These are phyloP conservation scores for Ophiostoma sp. DNA, from an alignment of 2,329 filamentous ascomycete species.

Conservation along the genomic window DNA sequence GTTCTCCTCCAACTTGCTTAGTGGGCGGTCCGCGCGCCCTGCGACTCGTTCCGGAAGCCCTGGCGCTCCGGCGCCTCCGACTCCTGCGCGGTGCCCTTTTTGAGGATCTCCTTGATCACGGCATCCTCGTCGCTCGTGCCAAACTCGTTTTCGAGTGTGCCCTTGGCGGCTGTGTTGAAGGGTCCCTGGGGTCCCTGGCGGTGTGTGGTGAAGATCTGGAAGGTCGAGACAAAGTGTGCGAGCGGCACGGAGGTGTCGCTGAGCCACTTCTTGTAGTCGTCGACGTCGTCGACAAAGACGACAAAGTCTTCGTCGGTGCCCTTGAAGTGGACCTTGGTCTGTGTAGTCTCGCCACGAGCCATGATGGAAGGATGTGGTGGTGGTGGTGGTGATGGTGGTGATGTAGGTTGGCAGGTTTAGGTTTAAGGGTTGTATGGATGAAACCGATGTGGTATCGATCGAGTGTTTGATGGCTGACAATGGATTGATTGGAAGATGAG, in stretches of 20 bases:
- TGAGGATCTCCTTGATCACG: constrained; percentile 72
- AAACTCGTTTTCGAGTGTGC: constrained; percentile 76
- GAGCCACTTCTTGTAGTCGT: constrained; percentile 75
- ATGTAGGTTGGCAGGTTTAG: background rate
- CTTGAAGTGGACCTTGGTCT: constrained; percentile 82
- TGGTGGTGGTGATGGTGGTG: background rate
- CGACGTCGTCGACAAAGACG: constrained; percentile 53
- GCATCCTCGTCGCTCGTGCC: constrained; percentile 74
- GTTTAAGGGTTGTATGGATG: background rate
- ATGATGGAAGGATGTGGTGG: constrained; percentile 18
- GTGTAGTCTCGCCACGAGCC: constrained; percentile 43
- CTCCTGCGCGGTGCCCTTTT: constrained; percentile 66
- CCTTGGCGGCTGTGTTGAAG: constrained; percentile 69
- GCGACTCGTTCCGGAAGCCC: constrained; percentile 50
- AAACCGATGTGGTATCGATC: background rate
- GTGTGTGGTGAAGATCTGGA: constrained; percentile 85
- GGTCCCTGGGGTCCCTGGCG: constrained; percentile 81
- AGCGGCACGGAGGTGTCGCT: constrained; percentile 71
- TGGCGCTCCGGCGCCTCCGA: constrained; percentile 48
- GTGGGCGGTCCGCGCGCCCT: constrained; percentile 35
- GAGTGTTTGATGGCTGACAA: background rate
- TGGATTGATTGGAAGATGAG: background rate
- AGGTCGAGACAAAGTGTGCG: constrained; percentile 77
- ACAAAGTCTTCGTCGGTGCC: constrained; percentile 57
- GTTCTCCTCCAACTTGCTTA: background rate